Conservation (phyloP, 2,329 filamentous ascomycete species). For the Fonsecaea nubica region DNA sequence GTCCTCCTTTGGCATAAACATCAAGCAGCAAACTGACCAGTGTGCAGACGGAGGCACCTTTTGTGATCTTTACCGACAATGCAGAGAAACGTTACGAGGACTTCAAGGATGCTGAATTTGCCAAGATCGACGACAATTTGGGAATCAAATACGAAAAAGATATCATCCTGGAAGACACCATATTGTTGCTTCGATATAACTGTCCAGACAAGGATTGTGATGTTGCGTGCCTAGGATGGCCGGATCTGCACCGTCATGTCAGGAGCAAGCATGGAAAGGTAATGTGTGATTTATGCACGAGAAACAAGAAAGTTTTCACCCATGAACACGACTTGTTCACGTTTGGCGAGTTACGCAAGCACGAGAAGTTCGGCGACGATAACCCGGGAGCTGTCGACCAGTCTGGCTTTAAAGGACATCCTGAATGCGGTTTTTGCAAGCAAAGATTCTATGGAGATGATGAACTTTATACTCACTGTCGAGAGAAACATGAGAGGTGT, state of each 20-base stretch:
- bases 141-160: conserved; percentile 90
- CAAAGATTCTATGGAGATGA: conserved; percentile 95
- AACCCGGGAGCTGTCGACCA: conserved; percentile 87
- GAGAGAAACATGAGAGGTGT: conserved; percentile 92
- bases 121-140: conserved; percentile 79
- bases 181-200: conserved; percentile 88
- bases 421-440: conserved; percentile 90
- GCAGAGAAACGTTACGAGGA: conserved; percentile 81
- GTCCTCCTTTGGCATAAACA: conserved; percentile 44
- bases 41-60: conserved; percentile 56
- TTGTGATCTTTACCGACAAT: conserved; percentile 92
- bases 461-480: conserved; percentile 90
- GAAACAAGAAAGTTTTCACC: conserved; percentile 97
- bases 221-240: conserved; percentile 82
- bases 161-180: conserved; percentile 89
- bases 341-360: conserved; percentile 77
- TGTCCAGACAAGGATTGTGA: conserved; percentile 87
- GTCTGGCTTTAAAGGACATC: conserved; percentile 95
- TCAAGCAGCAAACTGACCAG: conserved; percentile 16
- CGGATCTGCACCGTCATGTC: conserved; percentile 80
- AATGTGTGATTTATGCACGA: conserved; percentile 76
- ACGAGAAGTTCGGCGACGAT: conserved; percentile 91
- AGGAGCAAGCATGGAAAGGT: conserved; percentile 80
- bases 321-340: conserved; percentile 96
- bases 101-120: conserved; percentile 75